Conservation (phyloP, 2,329 filamentous ascomycete genomes). For the Cercospora sojina region DNA sequence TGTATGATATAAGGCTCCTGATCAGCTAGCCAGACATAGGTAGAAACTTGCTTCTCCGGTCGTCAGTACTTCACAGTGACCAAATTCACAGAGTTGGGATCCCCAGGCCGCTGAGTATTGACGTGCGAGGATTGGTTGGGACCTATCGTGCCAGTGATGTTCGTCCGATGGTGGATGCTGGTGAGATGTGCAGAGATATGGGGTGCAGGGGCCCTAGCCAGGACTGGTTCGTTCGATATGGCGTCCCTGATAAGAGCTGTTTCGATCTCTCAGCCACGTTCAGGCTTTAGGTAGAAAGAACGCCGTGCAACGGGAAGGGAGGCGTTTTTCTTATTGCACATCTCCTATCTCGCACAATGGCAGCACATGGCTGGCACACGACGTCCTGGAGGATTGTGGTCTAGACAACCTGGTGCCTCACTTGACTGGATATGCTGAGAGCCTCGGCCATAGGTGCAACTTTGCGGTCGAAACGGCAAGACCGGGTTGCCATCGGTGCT, state of each 20-base stretch:
- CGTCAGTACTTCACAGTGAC: constrained; percentile 12
- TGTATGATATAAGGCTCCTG: background rate
- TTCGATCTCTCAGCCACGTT: background rate
- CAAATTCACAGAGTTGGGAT: constrained; percentile 12
- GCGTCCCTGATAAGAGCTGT: background rate
- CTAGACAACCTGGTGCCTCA: constrained; percentile 1
- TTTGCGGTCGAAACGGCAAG: background rate
- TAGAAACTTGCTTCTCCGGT: constrained; percentile 26
- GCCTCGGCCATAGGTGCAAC: background rate
- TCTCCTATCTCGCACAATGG: background rate
- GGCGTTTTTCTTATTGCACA: background rate
- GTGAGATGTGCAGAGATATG: background rate
- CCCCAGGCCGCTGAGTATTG: constrained; percentile 26
- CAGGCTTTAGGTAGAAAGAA: background rate
- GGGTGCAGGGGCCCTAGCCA: background rate
- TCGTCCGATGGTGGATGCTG: background rate
- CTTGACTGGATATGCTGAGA: background rate
- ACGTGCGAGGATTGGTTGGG: constrained; percentile 1
- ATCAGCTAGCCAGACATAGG: background rate
- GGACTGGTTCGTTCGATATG: background rate
- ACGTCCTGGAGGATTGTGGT: background rate
- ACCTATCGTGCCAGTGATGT: background rate
- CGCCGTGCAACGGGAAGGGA: background rate
- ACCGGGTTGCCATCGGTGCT: background rate
- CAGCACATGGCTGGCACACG: background rate